Evolutionary conservation across 768 basidiomycete genomes (phyloP).

Genomic region (Auriscalpium vulgare): DNA sequence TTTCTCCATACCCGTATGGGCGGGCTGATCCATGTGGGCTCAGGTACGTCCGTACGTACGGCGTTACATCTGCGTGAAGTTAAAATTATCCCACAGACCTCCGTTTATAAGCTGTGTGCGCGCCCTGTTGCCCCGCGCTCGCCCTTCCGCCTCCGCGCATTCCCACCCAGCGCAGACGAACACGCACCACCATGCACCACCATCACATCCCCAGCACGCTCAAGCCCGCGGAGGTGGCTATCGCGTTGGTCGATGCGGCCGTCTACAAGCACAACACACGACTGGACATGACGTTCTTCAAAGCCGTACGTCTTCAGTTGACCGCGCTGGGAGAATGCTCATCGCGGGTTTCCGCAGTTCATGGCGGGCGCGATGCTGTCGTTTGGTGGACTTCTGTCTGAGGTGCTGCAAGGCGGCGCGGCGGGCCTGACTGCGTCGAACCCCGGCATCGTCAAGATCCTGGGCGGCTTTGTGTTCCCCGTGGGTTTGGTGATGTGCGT

Average conservation of each 20-base stretch:
- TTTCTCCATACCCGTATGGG: too few species aligned
- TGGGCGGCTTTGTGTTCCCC: constrained; percentile 66
- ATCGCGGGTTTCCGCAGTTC: constrained; percentile 32
- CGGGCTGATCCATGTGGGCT: too few species aligned
- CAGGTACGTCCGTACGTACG: too few species aligned
- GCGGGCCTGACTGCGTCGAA: constrained; percentile 39
- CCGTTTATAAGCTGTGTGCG: too few species aligned
- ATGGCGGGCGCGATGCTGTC: constrained; percentile 68
- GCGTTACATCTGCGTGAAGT: too few species aligned
- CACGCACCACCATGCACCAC: too few species aligned
- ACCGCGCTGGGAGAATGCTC: neutral
- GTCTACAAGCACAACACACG: constrained; percentile 59
- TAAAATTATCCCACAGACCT: too few species aligned
- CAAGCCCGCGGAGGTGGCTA: constrained; percentile 51
- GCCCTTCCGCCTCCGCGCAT: too few species aligned
- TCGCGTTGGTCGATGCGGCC: constrained; percentile 45
- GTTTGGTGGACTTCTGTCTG: constrained; percentile 59
- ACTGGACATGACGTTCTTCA: constrained; percentile 52
- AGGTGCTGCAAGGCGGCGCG: constrained; percentile 56
- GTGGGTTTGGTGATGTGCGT: constrained; percentile 69
- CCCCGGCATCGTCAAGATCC: constrained; percentile 59
- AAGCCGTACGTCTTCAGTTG: constrained; percentile 44
- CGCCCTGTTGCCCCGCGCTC: too few species aligned
- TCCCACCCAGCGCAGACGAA: too few species aligned
- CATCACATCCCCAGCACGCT: constrained; percentile 35